phyloP scores from a whole-genome alignment of 352 stramenopile genomes.

The Saprolegnia parasitica region DNA sequence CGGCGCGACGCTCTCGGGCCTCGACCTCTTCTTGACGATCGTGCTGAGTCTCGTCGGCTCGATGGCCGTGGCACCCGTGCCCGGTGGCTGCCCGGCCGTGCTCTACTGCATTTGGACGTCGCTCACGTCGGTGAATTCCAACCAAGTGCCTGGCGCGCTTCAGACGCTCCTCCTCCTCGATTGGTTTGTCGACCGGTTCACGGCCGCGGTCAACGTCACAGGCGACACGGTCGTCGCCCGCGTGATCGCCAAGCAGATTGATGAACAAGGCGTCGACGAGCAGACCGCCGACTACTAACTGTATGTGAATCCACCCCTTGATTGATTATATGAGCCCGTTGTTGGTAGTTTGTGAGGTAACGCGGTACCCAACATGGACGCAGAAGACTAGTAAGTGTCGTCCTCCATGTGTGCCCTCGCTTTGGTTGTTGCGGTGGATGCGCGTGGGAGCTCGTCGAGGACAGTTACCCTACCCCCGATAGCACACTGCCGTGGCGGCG shows the following conservation, averaged over 20 bases:
- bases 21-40: constrained; percentile 31
- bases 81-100: constrained; percentile 29
- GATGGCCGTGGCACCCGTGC: constrained; percentile 33
- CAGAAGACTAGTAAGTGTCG: too few species aligned
- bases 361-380: too few species aligned
- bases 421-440: too few species aligned
- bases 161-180: constrained; percentile 25
- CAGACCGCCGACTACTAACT: background rate
- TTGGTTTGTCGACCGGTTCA: constrained; percentile 37
- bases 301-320: background rate
- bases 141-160: constrained; percentile 23
- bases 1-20: background rate
- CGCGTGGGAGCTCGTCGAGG: too few species aligned
- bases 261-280: constrained; percentile 12
- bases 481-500: too few species aligned
- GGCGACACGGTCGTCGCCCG: constrained; percentile 33
- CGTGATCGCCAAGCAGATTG: constrained; percentile 31
- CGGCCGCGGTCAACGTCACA: constrained; percentile 33
- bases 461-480: too few species aligned
- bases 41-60: constrained; percentile 35
- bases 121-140: constrained; percentile 20
- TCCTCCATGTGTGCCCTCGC: too few species aligned
- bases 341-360: too few species aligned
- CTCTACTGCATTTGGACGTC: constrained; percentile 35
- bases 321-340: too few species aligned